phyloP scores from a whole-genome alignment of 164 flowering plant species.

The Umbellularia californica region DNA sequence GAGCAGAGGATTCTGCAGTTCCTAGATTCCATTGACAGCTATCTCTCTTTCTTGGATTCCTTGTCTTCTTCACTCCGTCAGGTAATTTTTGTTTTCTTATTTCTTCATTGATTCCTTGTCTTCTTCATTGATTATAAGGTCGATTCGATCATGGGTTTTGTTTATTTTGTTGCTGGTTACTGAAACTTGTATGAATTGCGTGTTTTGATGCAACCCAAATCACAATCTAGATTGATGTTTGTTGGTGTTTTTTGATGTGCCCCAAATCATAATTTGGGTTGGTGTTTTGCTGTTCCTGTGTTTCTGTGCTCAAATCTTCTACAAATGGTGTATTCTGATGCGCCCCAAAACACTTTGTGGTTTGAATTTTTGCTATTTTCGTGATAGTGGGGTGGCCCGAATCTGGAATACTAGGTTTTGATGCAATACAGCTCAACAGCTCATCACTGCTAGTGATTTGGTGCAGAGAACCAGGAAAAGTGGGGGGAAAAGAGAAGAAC shows the following conservation, averaged over 20 bases:
- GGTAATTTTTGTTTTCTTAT: conserved; percentile 22
- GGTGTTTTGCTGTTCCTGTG: too few species aligned
- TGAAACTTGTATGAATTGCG: background rate
- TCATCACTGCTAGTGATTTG: background rate
- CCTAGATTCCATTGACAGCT: conserved; percentile 50
- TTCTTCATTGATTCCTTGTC: background rate
- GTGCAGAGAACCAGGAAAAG: background rate
- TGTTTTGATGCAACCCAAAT: background rate
- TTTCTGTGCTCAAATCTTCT: background rate
- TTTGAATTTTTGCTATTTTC: too few species aligned
- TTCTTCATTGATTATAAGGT: background rate
- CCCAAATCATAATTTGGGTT: too few species aligned
- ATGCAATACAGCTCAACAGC: too few species aligned
- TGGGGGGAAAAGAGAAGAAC: background rate
- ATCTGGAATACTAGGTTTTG: too few species aligned
- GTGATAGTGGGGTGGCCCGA: too few species aligned
- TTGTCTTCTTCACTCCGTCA: conserved; percentile 54
- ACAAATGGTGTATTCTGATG: background rate
- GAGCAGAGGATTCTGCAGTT: conserved; percentile 34
- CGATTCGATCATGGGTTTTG: background rate
- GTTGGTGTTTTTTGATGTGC: too few species aligned
- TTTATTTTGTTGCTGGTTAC: background rate
- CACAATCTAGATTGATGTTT: background rate
- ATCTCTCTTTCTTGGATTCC: conserved; percentile 40
- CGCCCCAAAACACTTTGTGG: background rate